These are phyloP conservation scores for Hirsutella thompsonii DNA, from an alignment of 2,329 filamentous ascomycete genomes.

Conservation along the genomic window DNA sequence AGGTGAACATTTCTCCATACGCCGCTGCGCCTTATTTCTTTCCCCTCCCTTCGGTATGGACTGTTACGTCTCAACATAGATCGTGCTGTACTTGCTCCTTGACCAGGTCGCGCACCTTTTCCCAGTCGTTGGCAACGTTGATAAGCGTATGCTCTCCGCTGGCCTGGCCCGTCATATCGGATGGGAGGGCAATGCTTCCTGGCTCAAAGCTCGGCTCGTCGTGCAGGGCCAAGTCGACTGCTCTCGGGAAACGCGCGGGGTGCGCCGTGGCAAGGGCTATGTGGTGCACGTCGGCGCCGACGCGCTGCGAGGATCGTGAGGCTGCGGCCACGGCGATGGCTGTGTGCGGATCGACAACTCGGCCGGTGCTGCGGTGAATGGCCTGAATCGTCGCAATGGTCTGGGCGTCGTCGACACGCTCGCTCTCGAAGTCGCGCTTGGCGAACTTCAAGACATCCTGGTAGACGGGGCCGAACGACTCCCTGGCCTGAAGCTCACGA, in stretches of 20 bases:
- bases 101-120: slow-evolving; percentile 63
- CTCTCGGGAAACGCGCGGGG: slow-evolving; percentile 84
- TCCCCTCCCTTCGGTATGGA: too few relatives aligned
- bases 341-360: slow-evolving; percentile 87
- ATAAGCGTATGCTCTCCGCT: slow-evolving; percentile 56
- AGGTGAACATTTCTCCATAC: too few relatives aligned
- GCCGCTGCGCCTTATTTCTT: too few relatives aligned
- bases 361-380: slow-evolving; percentile 47
- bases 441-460: slow-evolving; percentile 58
- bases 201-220: slow-evolving; percentile 62
- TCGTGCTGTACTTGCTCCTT: slow-evolving; percentile 59
- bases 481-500: slow-evolving; percentile 62
- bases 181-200: slow-evolving; percentile 41
- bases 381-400: slow-evolving; percentile 52
- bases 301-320: slow-evolving; percentile 49
- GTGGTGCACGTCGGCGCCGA: slow-evolving; percentile 43
- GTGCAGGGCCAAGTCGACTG: slow-evolving; percentile 68
- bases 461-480: slow-evolving; percentile 69
- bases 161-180: too few relatives aligned
- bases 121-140: slow-evolving; percentile 57
- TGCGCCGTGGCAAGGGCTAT: slow-evolving; percentile 88
- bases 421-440: slow-evolving; percentile 65
- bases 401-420: slow-evolving; percentile 54
- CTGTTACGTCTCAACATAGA: slow-evolving; percentile 24
- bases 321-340: slow-evolving; percentile 77